Base-by-base conservation (phyloP, 345 rosid genomes). In the Mallotus nudiflorus region DNA sequence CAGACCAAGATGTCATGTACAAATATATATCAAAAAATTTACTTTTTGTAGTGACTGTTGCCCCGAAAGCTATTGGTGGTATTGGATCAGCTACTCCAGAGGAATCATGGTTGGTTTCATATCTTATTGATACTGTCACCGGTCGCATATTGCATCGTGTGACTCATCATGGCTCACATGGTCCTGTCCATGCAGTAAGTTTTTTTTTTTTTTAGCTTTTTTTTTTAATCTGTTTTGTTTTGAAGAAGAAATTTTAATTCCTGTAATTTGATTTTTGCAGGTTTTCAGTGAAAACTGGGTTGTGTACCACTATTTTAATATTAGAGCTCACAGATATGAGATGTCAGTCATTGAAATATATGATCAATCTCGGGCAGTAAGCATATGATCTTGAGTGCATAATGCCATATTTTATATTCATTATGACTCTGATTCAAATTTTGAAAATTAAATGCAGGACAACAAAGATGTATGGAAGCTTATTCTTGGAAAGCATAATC, bases 231-330 rank as follows among this genome's bases (percentile, higher is more conserved):
- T 33, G 37, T 42, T 12, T 12, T 42, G 46, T 42, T 12, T 12
- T 42, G 11, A 42, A 12, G 46, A 42, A 1, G 9, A 4, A 1
- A 33, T 33, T 42, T 13, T 61, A 74, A 57, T 63, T 82, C 42
- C 79, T 62, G 46, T 35, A 27, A 84, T 64, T 56, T 44, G 29
- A 31, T 54, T 70, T 45, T 81, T 83, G 69, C 86, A 96, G 99
- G 96, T 96, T 50, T 82, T 92, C 44, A 96, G 98, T 76, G 99
- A 96, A 75, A 96, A 96, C 75, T 96, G 99, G 99, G 94, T 92
- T 79, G 88, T 96, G 44, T 96, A 96, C 82, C 99, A 96, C 87
- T 89, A 92, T 78, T 96, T 96, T 83, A 96, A 92, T 80, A 93
- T 96, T 53, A 85, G 97, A 82, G 97, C 96, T 15, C 99, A 96